Evolutionary conservation across 805 yeast genomes (phyloP).

Genomic region (Starmerella ratchasimensis): DNA sequence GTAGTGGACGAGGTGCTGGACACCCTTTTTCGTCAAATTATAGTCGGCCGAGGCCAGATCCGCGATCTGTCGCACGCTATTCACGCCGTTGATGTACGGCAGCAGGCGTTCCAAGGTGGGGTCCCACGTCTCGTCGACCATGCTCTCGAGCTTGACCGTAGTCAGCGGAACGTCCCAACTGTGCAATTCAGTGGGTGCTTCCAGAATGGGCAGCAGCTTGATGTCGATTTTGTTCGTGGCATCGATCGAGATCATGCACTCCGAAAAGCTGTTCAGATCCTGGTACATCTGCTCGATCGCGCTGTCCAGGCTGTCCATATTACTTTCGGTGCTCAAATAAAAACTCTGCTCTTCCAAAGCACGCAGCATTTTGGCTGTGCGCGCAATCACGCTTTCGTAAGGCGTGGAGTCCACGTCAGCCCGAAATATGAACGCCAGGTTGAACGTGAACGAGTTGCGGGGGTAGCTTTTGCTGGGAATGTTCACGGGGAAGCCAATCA

Average conservation of each 20-base stretch:
- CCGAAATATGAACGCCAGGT: slow-evolving; percentile 82
- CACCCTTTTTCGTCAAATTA: slow-evolving; percentile 64
- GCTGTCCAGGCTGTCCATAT: slow-evolving; percentile 47
- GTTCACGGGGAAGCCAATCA: slow-evolving; percentile 81
- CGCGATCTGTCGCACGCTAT: slow-evolving; percentile 65
- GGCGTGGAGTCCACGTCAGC: slow-evolving; percentile 70
- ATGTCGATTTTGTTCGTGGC: slow-evolving; percentile 81
- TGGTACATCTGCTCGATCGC: slow-evolving; percentile 82
- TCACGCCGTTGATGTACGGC: slow-evolving; percentile 79
- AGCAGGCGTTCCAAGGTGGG: slow-evolving; percentile 84
- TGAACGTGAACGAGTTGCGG: slow-evolving; percentile 84
- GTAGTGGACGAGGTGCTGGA: slow-evolving; percentile 83
- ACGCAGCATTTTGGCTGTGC: slow-evolving; percentile 78
- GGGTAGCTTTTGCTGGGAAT: slow-evolving; percentile 63
- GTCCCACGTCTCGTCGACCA: slow-evolving; percentile 91
- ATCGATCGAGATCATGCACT: slow-evolving; percentile 88
- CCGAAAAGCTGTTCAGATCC: slow-evolving; percentile 88
- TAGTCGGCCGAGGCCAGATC: slow-evolving; percentile 70
- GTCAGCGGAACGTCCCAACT: slow-evolving; percentile 85
- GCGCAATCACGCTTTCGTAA: slow-evolving; percentile 68
- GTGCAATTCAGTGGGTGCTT: slow-evolving; percentile 61
- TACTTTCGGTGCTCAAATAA: slow-evolving; percentile 42
- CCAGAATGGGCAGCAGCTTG: slow-evolving; percentile 79
- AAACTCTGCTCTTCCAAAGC: slow-evolving; percentile 83
- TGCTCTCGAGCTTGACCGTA: slow-evolving; percentile 55